Percentiles rank a stretch among this genome's conserved stretches.
Conservation (phyloP, 768 basidiomycete genomes). For the Pisolithus tinctorius region DNA sequence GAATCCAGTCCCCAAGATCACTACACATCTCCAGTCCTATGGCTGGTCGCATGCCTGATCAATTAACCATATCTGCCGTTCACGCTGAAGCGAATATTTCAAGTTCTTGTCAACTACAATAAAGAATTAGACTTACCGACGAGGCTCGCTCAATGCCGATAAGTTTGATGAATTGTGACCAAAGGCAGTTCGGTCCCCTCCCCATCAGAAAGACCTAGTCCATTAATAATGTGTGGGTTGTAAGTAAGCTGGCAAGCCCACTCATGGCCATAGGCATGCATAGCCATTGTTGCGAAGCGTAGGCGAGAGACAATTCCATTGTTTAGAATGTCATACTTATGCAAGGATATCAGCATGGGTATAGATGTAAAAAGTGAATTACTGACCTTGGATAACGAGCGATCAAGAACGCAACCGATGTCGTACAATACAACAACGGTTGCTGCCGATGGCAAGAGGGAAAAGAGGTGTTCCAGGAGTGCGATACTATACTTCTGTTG, state of each 20-base stretch:
- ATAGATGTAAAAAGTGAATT: too few species aligned
- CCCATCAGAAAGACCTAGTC: conserved; percentile 5
- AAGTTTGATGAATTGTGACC: conserved; percentile 28
- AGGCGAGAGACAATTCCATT: conserved; percentile 13
- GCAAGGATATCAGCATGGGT: background rate
- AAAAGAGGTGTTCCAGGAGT: too few species aligned
- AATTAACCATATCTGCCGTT: conserved; percentile 26
- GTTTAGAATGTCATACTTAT: background rate
- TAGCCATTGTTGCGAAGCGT: conserved; percentile 26
- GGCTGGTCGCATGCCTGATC: conserved; percentile 25
- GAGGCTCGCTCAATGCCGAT: conserved; percentile 29
- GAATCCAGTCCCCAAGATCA: conserved; percentile 30
- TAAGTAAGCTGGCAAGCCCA: conserved; percentile 21
- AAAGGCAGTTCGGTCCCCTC: conserved; percentile 16
- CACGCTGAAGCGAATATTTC: conserved; percentile 5
- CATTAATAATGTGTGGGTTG: background rate
- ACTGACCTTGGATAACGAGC: too few species aligned
- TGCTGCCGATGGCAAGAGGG: too few species aligned
- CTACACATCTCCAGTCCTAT: conserved; percentile 21
- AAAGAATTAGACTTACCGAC: conserved; percentile 19
- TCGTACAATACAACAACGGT: too few species aligned
- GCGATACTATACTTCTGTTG: too few species aligned
- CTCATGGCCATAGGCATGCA: conserved; percentile 36
- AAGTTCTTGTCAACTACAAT: background rate
- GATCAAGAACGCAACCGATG: too few species aligned